These are phyloP conservation scores for Aspergillus sclerotioniger DNA, from an alignment of 495 filamentous ascomycete genomes.

Conservation along the genomic window DNA sequence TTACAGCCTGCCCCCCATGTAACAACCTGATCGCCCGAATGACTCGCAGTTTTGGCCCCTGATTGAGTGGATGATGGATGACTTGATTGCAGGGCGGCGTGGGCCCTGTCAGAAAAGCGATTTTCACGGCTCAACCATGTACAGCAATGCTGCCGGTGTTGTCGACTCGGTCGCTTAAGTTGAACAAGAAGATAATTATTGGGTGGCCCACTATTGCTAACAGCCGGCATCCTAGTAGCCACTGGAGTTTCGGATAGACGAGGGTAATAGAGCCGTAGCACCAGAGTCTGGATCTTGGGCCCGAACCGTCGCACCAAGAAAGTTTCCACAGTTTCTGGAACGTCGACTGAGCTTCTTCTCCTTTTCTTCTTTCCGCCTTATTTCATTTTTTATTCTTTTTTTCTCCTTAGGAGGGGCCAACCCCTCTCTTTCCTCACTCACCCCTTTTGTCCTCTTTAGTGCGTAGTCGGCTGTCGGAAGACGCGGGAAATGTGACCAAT, in stretches of 20 bases:
- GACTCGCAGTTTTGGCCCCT: constrained; percentile 17
- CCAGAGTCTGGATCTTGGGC: constrained; percentile 25
- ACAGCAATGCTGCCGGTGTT: background rate
- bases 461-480: constrained; percentile 11
- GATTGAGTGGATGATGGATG: background rate
- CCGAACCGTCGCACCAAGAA: constrained; percentile 21
- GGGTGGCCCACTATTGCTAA: constrained; percentile 4
- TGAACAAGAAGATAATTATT: constrained; percentile 1
- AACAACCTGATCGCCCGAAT: constrained; percentile 18
- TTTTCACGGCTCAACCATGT: background rate
- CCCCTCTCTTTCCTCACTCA: background rate
- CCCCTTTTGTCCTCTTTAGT: constrained; percentile 1
- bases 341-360: constrained; percentile 10
- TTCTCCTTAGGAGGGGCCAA: background rate
- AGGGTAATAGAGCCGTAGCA: constrained; percentile 15
- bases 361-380: background rate
- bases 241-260: constrained; percentile 24
- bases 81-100: constrained; percentile 17
- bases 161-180: background rate
- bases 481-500: constrained; percentile 11
- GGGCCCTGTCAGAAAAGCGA: constrained; percentile 15
- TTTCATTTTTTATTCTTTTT: constrained; percentile 4
- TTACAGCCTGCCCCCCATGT: constrained; percentile 13
- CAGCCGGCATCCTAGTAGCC: constrained; percentile 12
- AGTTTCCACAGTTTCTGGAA: constrained; percentile 27